Evolutionary conservation across 2,329 filamentous ascomycete species (phyloP), one percentile per base, ranked within the genome.

Genomic region (Aspergillus costaricaensis): DNA sequence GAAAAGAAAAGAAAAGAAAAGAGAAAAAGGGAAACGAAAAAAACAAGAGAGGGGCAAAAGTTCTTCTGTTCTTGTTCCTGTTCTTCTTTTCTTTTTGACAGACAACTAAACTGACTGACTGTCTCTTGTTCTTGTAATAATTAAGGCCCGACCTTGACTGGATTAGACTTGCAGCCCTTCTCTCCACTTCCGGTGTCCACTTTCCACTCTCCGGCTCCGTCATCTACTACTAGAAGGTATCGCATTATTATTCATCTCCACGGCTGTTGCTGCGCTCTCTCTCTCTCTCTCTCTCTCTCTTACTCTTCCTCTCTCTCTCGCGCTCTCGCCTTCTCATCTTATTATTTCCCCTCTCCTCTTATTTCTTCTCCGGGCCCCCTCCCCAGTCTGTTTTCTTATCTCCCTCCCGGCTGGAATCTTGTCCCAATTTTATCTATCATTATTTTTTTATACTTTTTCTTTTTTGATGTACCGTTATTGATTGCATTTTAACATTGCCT

Each of bases 231-330:
- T 27, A 27, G 25, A 27, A 30, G 27, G 27, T 30, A 57, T 55
- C 43, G 55, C 60, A 63, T 64, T 63, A 47, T 48, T 57, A 49
- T 61, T 56, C 56, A 36, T 52, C 23, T 59, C 49, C 58, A 55
- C 55, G 47, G 38, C 41, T 36, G 36, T 27, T 49, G 57, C 39
- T 55, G 30, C 32, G n/a, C 44, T 58, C 27, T n/a, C 30, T 62
- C 54, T 55, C 53, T 48, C 41, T 55, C 23, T 59, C 48, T 44
- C 43, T 55, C 56, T 50, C 57, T 55, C 50, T 54, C 48, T 55
- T 32, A 52, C 39, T 21, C 51, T 52, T 36, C 60, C 27, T 12
- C 27, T 30, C 27, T 30, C 27, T 14, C 41, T 25, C 23, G 23
- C 23, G 23, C 23, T 25, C 23, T 25, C 23, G 23, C 23, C 6